phyloP scores from a whole-genome alignment of 805 yeast species.

The Suhomyces tanzawaensis region DNA sequence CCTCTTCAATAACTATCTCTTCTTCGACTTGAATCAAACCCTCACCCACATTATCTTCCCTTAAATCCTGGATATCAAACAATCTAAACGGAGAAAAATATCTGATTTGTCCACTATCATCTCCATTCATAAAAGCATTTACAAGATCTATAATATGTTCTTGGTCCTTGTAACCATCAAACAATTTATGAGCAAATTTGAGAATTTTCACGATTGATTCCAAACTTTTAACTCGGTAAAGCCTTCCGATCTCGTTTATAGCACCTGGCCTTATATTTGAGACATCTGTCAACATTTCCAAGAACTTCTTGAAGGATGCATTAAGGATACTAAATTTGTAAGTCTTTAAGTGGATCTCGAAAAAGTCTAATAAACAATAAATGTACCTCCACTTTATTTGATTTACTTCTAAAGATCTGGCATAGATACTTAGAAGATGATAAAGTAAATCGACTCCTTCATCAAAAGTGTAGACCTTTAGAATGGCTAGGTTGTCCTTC shows the following conservation, averaged over 20 bases:
- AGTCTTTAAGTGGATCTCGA: slow-evolving; percentile 12
- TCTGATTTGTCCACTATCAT: background rate
- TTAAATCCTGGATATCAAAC: slow-evolving; percentile 10
- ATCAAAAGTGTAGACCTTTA: slow-evolving; percentile 23
- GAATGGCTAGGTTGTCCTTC: slow-evolving; percentile 15
- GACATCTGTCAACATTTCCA: slow-evolving; percentile 22
- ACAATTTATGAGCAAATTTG: slow-evolving; percentile 17
- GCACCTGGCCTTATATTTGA: slow-evolving; percentile 4
- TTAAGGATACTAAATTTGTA: slow-evolving; percentile 21
- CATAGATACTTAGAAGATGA: slow-evolving; percentile 29
- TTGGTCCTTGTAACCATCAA: slow-evolving; percentile 37
- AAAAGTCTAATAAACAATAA: slow-evolving; percentile 21
- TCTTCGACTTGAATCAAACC: background rate
- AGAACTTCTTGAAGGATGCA: slow-evolving; percentile 21
- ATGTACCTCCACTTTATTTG: slow-evolving; percentile 32
- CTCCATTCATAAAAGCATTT: slow-evolving; percentile 1
- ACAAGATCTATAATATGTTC: slow-evolving; percentile 9
- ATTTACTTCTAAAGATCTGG: slow-evolving; percentile 17
- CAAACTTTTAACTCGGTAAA: slow-evolving; percentile 6
- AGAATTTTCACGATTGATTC: slow-evolving; percentile 15
- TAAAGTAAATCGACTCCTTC: slow-evolving; percentile 22
- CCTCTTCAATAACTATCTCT: background rate
- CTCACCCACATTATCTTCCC: slow-evolving; percentile 1
- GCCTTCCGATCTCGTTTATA: slow-evolving; percentile 2
- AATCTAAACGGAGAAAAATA: slow-evolving; percentile 6